These are phyloP conservation scores for Xylaria sp. DNA, from an alignment of 2,329 filamentous ascomycete genomes.

Conservation along the genomic window DNA sequence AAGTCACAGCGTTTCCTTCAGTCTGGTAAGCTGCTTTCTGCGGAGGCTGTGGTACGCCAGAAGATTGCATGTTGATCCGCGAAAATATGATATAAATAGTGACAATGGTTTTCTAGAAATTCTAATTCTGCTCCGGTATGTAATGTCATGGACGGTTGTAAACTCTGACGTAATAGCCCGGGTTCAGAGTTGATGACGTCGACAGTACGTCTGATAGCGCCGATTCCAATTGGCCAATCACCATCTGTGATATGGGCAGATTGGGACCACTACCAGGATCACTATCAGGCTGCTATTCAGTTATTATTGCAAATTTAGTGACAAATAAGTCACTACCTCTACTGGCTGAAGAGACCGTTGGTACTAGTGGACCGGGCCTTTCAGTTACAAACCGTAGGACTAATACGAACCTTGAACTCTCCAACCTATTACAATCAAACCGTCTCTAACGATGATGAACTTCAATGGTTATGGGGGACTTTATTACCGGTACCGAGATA, in stretches of 20 bases:
- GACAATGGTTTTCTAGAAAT: background rate
- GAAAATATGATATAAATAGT: background rate
- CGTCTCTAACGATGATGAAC: too few relatives aligned
- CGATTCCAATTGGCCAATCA: conserved; percentile 12
- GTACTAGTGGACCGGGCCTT: too few relatives aligned
- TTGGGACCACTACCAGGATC: background rate
- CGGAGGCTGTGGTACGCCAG: conserved; percentile 37
- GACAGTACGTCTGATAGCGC: background rate
- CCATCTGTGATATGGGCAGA: background rate
- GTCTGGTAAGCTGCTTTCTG: conserved; percentile 35
- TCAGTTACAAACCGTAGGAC: too few relatives aligned
- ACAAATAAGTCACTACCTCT: too few relatives aligned
- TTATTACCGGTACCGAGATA: too few relatives aligned
- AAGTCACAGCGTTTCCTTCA: conserved; percentile 36
- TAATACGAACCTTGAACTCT: too few relatives aligned
- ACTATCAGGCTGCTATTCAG: background rate
- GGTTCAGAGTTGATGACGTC: conserved; percentile 15
- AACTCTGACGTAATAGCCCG: conserved; percentile 13
- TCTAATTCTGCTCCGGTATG: too few relatives aligned
- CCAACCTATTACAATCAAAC: too few relatives aligned
- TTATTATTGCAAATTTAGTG: background rate
- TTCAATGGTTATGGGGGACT: too few relatives aligned
- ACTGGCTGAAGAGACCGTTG: too few relatives aligned
- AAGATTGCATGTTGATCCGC: conserved; percentile 33
- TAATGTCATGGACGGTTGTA: too few relatives aligned